These are phyloP conservation scores for Simmondsia chinensis DNA, from an alignment of 148 eudicot genomes.

Conservation along the genomic window DNA sequence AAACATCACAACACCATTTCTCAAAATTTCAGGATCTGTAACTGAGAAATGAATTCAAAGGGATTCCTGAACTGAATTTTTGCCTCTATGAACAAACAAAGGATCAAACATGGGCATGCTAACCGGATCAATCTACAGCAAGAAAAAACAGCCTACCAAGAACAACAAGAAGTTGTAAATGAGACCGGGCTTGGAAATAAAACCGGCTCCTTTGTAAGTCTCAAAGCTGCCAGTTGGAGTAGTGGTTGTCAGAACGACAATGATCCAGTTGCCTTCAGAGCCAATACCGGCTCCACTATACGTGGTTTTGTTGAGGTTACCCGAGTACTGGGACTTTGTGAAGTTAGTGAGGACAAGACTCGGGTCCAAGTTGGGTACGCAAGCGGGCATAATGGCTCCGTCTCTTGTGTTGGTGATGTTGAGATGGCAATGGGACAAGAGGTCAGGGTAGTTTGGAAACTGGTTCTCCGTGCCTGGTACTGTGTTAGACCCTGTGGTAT, in stretches of 20 bases:
- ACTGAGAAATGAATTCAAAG: too few relatives aligned
- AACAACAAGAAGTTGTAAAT: slow-evolving; percentile 14
- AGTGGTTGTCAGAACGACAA: slow-evolving; percentile 52
- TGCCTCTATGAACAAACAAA: too few relatives aligned
- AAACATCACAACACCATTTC: too few relatives aligned
- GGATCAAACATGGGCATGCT: slow-evolving; percentile 1
- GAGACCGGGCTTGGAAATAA: slow-evolving; percentile 10
- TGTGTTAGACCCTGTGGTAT: slow-evolving; percentile 51
- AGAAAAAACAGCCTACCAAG: slow-evolving; percentile 13
- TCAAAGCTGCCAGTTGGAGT: slow-evolving; percentile 37
- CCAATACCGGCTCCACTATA: slow-evolving; percentile 59
- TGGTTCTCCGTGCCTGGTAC: slow-evolving; percentile 67
- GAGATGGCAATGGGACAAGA: slow-evolving; percentile 46
- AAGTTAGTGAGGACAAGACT: slow-evolving; percentile 54
- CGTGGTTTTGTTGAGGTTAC: slow-evolving; percentile 37
- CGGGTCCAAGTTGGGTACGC: slow-evolving; percentile 56
- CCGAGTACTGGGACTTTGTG: slow-evolving; percentile 58
- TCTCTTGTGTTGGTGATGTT: slow-evolving; percentile 51
- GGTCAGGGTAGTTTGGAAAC: slow-evolving; percentile 33
- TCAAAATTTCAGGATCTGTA: too few relatives aligned
- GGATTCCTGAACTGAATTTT: too few relatives aligned
- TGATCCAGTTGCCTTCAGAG: slow-evolving; percentile 62
- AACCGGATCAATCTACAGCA: slow-evolving; percentile 8
- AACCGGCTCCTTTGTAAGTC: slow-evolving; percentile 14
- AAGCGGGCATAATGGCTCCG: slow-evolving; percentile 57